Base-by-base conservation (phyloP, 306 rosid species). In the Sphenostylis stenocarpa region DNA sequence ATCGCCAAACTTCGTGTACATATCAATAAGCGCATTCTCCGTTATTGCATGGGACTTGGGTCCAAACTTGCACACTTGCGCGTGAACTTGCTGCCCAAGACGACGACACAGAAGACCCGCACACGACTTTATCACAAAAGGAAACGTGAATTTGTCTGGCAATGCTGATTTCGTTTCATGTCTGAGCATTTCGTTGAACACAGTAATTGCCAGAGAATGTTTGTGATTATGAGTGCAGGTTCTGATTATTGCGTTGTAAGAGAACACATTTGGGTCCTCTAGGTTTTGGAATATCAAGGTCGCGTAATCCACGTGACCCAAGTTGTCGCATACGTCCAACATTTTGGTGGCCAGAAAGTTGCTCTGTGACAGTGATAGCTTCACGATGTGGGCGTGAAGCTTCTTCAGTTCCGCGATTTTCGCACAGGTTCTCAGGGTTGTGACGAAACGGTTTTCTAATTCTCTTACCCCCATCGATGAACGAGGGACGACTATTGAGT, bases 111-210 rank as follows among this genome's bases (percentile, higher is more conserved):
- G 55, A 19, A 94, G 77, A 39, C 82, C 93, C 4, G 87, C 86
- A 34, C 90, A 91, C 41, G 91, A 89, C 68, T 86, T 94, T 0
- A 92, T 38, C 47, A 90, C 90, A 68, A 86, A 92, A 0, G 95
- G 97, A 81, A 87, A 88, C 2, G 96, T 92, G 82, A 90, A 90
- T 71, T 78, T 82, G 68, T 91, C 84, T 1, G 93, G 94, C 23
- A 68, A 75, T 48, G 65, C 67, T 34, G 67, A 39, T 43, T 47
- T 47, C 6, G 11, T 23, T 17, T 76, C 72, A 34, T 70, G 33
- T 67, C 81, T 70, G 36, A 87, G 77, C 94, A 90, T 92, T 67
- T 87, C 51, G 77, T 83, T 86, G 82, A 86, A 90, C 67, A 77
- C 12, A 39, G 24, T 34, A 61, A 92, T 72, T 33, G 90, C 87